phyloP scores from a whole-genome alignment of 495 filamentous ascomycete genomes.

The Cenococcum geophilum region DNA sequence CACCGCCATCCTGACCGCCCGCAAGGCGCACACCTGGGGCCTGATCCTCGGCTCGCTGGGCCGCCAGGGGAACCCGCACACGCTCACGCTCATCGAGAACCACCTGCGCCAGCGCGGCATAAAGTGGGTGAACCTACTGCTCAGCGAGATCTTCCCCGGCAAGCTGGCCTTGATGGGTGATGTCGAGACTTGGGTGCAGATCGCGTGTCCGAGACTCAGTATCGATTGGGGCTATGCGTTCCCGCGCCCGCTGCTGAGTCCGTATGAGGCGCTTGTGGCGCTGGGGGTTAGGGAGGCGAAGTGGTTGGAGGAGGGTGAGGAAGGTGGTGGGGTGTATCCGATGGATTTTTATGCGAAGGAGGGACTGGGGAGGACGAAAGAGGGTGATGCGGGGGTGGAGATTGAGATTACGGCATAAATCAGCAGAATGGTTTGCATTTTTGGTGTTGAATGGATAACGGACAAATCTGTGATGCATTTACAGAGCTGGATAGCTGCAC shows the following conservation, averaged over 20 bases:
- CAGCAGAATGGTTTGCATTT: neutral
- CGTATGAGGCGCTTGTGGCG: constrained; percentile 90
- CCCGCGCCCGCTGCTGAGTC: constrained; percentile 76
- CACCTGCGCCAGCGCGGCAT: constrained; percentile 61
- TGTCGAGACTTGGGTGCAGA: constrained; percentile 96
- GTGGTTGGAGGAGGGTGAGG: constrained; percentile 57
- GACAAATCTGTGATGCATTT: too few species aligned
- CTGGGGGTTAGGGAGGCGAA: constrained; percentile 62
- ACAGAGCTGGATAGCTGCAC: too few species aligned
- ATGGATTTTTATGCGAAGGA: constrained; percentile 98
- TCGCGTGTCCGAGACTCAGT: constrained; percentile 87
- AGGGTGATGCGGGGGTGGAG: constrained; percentile 19
- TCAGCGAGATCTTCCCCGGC: constrained; percentile 93
- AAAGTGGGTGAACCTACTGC: constrained; percentile 71
- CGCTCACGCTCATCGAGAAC: constrained; percentile 76
- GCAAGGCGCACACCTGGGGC: constrained; percentile 78
- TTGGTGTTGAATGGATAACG: neutral
- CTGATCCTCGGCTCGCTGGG: constrained; percentile 90
- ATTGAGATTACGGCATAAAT: constrained; percentile 9
- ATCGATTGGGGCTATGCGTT: constrained; percentile 99
- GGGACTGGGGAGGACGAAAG: constrained; percentile 72
- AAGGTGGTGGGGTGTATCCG: constrained; percentile 56
- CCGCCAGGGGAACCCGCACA: constrained; percentile 91
- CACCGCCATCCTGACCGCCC: constrained; percentile 68
- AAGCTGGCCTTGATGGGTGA: constrained; percentile 89